These are phyloP conservation scores for Solanum medicagineum DNA, from an alignment of 257 asterid genomes.

Conservation along the genomic window DNA sequence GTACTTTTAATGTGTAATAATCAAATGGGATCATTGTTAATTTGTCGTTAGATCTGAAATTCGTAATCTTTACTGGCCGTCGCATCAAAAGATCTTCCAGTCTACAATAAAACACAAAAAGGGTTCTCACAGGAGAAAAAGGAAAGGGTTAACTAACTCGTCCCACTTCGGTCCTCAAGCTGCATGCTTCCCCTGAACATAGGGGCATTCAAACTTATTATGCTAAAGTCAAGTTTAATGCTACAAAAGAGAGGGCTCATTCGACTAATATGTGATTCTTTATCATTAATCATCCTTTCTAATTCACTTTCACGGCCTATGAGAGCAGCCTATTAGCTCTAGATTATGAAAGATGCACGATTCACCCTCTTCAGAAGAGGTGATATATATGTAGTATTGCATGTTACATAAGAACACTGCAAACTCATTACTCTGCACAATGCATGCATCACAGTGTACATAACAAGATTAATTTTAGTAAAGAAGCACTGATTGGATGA, in stretches of 20 bases:
- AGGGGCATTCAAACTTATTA: not conserved
- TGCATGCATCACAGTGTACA: not conserved
- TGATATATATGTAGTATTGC: not conserved
- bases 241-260: not conserved
- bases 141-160: not conserved
- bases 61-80: not conserved
- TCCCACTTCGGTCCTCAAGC: not conserved
- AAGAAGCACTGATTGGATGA: not conserved
- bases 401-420: not conserved
- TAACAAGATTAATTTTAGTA: not conserved
- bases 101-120: not conserved
- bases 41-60: not conserved
- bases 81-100: not conserved
- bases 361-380: not conserved
- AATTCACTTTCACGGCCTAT: not conserved
- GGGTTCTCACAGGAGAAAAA: not conserved
- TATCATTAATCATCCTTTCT: not conserved
- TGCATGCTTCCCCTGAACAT: not conserved
- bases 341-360: not conserved
- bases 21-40: not conserved
- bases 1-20: not conserved
- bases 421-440: not conserved
- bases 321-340: not conserved
- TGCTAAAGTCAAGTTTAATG: not conserved
- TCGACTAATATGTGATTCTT: not conserved